phyloP scores from a whole-genome alignment of 2,329 filamentous ascomycete genomes.

The Dactylonectria estremocensis region DNA sequence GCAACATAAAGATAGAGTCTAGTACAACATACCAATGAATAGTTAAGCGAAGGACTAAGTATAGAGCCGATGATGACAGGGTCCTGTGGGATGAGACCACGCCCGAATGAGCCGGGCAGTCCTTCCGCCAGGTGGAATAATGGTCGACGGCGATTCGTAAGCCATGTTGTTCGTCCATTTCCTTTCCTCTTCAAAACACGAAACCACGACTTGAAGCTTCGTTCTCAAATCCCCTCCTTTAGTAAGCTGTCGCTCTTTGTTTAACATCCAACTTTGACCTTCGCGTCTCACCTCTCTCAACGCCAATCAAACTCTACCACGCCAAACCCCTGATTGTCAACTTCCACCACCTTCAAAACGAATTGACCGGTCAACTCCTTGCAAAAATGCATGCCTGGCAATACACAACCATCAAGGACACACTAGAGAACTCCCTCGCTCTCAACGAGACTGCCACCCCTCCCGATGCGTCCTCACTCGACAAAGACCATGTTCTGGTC shows the following conservation, averaged over 20 bases:
- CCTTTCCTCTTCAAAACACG: background rate
- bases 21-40: background rate
- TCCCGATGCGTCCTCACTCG: constrained; percentile 2
- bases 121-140: background rate
- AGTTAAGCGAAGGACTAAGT: background rate
- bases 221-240: background rate
- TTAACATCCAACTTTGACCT: background rate
- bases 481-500: constrained; percentile 50
- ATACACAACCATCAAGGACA: constrained; percentile 13
- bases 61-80: background rate
- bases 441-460: constrained; percentile 18
- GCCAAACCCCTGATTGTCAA: background rate
- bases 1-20: too few species aligned
- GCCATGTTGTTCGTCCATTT: background rate
- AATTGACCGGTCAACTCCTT: background rate
- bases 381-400: constrained; percentile 20
- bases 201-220: background rate
- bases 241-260: background rate
- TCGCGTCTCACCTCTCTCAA: background rate
- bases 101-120: background rate
- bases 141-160: background rate
- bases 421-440: constrained; percentile 9
- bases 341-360: background rate
- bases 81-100: too few species aligned
- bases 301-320: background rate